These are phyloP conservation scores for Aspergillus transmontanensis DNA, from an alignment of 2,329 filamentous ascomycete species.

Conservation along the genomic window DNA sequence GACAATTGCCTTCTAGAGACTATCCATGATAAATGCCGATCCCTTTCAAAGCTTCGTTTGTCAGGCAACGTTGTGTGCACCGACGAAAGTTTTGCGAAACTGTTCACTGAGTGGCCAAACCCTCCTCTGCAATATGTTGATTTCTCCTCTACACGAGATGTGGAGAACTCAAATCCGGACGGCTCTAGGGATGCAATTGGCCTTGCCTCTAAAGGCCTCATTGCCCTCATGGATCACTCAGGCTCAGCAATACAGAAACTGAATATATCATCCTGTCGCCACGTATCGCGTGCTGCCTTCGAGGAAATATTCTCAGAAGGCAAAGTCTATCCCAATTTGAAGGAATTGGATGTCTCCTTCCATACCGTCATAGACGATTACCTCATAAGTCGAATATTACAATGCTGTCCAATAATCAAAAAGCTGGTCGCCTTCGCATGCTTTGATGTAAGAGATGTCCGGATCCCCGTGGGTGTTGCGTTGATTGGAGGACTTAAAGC, in stretches of 20 bases:
- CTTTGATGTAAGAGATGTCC: constrained; percentile 59
- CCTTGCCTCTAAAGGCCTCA: constrained; percentile 74
- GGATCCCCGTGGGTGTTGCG: constrained; percentile 60
- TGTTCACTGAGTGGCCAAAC: constrained; percentile 80
- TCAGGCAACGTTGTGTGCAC: constrained; percentile 75
- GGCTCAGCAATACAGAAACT: constrained; percentile 66
- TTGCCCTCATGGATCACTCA: constrained; percentile 82
- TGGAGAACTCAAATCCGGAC: constrained; percentile 71
- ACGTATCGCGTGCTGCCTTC: constrained; percentile 74
- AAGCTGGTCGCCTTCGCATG: constrained; percentile 66
- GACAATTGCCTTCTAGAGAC: constrained; percentile 71
- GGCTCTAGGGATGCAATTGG: constrained; percentile 67
- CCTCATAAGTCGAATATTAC: constrained; percentile 47
- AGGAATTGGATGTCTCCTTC: constrained; percentile 76
- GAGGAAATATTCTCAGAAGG: constrained; percentile 69
- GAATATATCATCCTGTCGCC: constrained; percentile 81
- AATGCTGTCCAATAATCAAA: constrained; percentile 49
- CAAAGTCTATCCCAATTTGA: constrained; percentile 67
- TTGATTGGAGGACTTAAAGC: constrained; percentile 63
- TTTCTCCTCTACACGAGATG: constrained; percentile 73
- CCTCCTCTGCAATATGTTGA: constrained; percentile 71
- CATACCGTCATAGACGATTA: constrained; percentile 48
- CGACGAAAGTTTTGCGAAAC: constrained; percentile 69
- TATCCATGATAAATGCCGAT: constrained; percentile 70
- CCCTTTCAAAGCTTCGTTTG: constrained; percentile 76